These are phyloP conservation scores for Mortierella sp. DNA, from an alignment of 371 early-diverging fungal genomes.

Conservation along the genomic window DNA sequence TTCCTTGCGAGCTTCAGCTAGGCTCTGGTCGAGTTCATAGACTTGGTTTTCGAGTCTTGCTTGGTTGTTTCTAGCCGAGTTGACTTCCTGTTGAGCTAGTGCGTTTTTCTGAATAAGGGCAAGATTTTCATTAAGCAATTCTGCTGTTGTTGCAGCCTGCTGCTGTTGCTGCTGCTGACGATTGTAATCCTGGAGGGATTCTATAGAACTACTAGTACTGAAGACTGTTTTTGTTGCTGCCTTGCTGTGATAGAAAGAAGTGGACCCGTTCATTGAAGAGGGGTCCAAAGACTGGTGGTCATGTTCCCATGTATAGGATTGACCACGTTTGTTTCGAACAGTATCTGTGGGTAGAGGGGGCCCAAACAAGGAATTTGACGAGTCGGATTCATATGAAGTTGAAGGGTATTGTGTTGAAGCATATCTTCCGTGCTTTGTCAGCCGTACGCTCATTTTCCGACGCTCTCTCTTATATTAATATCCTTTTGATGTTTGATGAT, in stretches of 20 bases:
- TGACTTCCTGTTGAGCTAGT: constrained; percentile 59
- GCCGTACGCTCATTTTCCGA: constrained; percentile 25
- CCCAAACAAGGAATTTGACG: constrained; percentile 21
- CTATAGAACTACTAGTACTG: constrained; percentile 24
- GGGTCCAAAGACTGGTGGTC: neutral
- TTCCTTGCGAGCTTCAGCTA: constrained; percentile 50
- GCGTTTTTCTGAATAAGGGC: constrained; percentile 53
- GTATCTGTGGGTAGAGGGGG: constrained; percentile 26
- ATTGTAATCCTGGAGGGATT: constrained; percentile 23
- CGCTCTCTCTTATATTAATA: neutral
- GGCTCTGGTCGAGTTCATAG: constrained; percentile 58
- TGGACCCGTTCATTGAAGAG: neutral
- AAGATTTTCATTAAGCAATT: constrained; percentile 45
- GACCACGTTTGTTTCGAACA: neutral
- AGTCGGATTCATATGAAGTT: constrained; percentile 21
- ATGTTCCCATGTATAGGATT: constrained; percentile 20
- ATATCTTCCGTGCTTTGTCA: constrained; percentile 32
- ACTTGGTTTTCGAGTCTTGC: constrained; percentile 60
- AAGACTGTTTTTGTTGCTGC: constrained; percentile 13
- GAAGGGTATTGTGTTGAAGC: constrained; percentile 28
- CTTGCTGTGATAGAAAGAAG: neutral
- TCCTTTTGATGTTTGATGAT: neutral
- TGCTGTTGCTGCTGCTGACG: constrained; percentile 28
- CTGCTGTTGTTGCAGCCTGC: constrained; percentile 12
- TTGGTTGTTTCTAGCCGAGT: constrained; percentile 56